A percentile compares a stretch with the other conserved stretches of the same genome.
These are phyloP conservation scores for Phyllostachys edulis DNA, from an alignment of 176 grass and related monocot genomes.

Conservation along the genomic window DNA sequence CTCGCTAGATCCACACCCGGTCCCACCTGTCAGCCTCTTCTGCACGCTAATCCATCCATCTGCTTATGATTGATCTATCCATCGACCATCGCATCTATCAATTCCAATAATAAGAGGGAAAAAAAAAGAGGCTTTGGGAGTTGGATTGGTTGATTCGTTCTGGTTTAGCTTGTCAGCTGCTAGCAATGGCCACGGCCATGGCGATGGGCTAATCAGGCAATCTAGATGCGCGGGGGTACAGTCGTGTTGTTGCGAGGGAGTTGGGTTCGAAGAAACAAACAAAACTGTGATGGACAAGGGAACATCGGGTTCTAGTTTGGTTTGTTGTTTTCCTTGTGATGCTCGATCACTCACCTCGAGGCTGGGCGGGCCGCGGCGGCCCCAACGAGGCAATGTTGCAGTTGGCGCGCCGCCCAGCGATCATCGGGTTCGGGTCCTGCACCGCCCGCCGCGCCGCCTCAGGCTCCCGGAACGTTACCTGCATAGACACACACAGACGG, in stretches of 20 bases:
- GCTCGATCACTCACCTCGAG: slow-evolving; percentile 47
- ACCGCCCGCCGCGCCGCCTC: slow-evolving; percentile 75
- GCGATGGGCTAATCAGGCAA: not conserved
- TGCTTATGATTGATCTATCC: not conserved
- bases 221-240: not conserved
- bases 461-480: slow-evolving; percentile 90
- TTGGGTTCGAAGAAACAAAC: not conserved
- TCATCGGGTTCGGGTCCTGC: slow-evolving; percentile 77
- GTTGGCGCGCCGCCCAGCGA: slow-evolving; percentile 90
- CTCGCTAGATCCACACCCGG: not conserved
- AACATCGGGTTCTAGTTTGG: not conserved
- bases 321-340: not conserved
- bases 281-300: not conserved
- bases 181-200: not conserved
- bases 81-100: not conserved
- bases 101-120: not conserved
- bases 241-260: not conserved
- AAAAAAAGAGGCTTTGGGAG: not conserved
- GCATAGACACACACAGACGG: not conserved
- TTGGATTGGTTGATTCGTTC: not conserved
- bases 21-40: not conserved
- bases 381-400: slow-evolving; percentile 96
- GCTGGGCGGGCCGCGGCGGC: slow-evolving; percentile 54
- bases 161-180: no score
- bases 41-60: not conserved